Evolutionary conservation across 2,329 filamentous ascomycete species (phyloP), one percentile per base, ranked within the genome.

Genomic region (Leptographium wingfieldii): DNA sequence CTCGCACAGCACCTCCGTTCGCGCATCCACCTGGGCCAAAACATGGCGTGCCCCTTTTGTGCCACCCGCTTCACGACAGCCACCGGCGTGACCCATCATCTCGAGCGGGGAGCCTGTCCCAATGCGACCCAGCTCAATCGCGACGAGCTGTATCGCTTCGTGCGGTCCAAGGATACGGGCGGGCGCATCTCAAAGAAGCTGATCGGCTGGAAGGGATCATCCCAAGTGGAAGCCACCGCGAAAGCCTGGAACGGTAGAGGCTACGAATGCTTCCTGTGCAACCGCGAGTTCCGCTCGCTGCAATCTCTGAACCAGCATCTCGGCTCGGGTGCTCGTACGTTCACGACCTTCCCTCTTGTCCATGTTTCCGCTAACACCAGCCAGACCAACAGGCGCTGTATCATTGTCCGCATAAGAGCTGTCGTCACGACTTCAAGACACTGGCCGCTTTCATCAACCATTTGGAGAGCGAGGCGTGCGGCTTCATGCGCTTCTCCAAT

Each of bases 41-140:
- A 68, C 2, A 67, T 83, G 9, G 1, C 51, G 0, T 87, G 84
- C 57, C 82, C 79, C 0, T 85, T 82, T 65, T 87, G 84, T 69
- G 66, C 71, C 43, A 61, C 55, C 2, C 33, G 10, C 3, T 81
- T 74, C 62, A 70, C 74, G 11, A 77, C 77, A 0, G 80, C 81
- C 1, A 80, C 77, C 1, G 83, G 81, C 4, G 64, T 85, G 5
- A 66, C 72, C 0, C 73, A 83, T 66, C 81, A 87, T 63, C 68
- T 86, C 0, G 84, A 87, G 63, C 69, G 65, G 0, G 77, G 78
- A n/a, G 68, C 72, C 0, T 87, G 83, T 57, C 74, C 74, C 0
- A 68, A 68, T 0, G 78, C 79, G 0, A 69, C 67, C 0, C 59
- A 64, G 3, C 52, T 84, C 1, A 75, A 79, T 65, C 77, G 78